phyloP scores from a whole-genome alignment of 495 filamentous ascomycete genomes.

The Penicillium egyptiacum region DNA sequence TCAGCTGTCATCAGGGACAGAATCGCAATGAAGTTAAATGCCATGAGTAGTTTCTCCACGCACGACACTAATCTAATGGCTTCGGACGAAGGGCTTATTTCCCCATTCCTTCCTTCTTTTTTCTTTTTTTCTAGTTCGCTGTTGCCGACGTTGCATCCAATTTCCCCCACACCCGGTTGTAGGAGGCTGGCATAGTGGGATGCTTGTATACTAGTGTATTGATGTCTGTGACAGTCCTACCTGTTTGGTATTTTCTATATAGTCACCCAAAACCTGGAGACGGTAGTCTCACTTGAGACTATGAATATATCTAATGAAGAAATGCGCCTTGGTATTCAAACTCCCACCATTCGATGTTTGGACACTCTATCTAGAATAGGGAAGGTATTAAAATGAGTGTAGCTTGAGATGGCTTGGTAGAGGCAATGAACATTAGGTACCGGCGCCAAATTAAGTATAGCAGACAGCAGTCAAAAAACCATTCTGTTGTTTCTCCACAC shows the following conservation, averaged over 20 bases:
- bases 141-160: conserved; percentile 5
- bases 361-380: conserved; percentile 7
- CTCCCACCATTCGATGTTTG: background rate
- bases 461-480: background rate
- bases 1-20: no score
- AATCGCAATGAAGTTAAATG: no score
- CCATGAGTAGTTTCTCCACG: no score
- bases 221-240: background rate
- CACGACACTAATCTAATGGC: no score
- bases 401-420: conserved; percentile 6
- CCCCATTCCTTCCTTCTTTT: no score
- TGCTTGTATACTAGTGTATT: background rate
- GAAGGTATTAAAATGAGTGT: conserved; percentile 6
- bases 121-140: conserved; percentile 1
- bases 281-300: background rate
- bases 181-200: background rate
- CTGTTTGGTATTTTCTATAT: conserved; percentile 2
- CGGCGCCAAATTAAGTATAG: background rate
- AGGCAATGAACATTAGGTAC: background rate
- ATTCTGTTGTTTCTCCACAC: background rate
- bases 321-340: conserved; percentile 5
- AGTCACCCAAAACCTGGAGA: conserved; percentile 3
- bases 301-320: conserved; percentile 5
- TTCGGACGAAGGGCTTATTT: no score
- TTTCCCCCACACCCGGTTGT: background rate